phyloP scores from a whole-genome alignment of 2,329 filamentous ascomycete genomes.

The Monilinia polystroma region DNA sequence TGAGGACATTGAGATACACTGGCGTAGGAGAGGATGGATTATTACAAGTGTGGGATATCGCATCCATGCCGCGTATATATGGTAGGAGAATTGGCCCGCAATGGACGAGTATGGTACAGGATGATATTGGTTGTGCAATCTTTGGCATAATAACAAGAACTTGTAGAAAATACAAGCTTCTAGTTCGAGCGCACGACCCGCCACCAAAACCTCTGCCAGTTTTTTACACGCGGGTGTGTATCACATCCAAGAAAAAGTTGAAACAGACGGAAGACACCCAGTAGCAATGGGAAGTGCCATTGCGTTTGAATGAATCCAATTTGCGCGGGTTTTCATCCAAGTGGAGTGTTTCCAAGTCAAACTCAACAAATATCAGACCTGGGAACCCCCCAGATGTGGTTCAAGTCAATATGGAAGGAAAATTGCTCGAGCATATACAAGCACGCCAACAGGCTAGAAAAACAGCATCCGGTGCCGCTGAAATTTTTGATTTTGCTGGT shows the following conservation, averaged over 20 bases:
- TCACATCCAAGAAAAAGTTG: not conserved
- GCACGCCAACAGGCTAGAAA: not conserved
- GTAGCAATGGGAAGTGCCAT: not conserved
- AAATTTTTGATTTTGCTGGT: not conserved
- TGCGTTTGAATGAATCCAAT: not conserved
- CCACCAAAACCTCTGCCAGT: not conserved
- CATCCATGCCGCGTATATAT: not conserved
- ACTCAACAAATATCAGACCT: not conserved
- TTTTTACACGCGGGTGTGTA: not conserved
- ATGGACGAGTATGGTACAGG: not conserved
- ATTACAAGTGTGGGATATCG: constrained; percentile 7
- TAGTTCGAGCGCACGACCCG: not conserved
- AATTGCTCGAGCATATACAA: not conserved
- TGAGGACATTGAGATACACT: not conserved
- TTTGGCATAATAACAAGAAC: not conserved
- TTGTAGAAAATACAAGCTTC: not conserved
- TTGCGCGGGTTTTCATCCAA: not conserved
- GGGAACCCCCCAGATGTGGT: not conserved
- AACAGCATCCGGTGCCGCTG: not conserved
- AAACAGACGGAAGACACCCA: not conserved
- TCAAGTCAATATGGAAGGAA: not conserved
- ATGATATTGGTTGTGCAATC: not conserved
- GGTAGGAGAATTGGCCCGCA: constrained; percentile 35
- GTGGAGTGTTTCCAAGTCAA: not conserved
- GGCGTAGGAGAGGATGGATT: not conserved